Evolutionary conservation across 2,329 filamentous ascomycete species (phyloP), one percentile per base, ranked within the genome.

Genomic region (Phialophora tarda): DNA sequence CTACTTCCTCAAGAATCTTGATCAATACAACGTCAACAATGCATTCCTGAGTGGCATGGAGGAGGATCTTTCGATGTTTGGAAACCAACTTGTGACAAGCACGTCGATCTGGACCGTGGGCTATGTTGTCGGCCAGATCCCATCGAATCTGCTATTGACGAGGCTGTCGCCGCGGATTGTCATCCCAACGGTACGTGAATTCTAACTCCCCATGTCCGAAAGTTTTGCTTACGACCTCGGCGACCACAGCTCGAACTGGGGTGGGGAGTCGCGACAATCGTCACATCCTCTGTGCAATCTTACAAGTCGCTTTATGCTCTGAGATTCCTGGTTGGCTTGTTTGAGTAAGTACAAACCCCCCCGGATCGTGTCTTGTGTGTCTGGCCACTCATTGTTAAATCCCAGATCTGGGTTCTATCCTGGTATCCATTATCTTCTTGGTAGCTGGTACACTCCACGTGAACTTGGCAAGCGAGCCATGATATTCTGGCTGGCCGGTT

Each of bases 181-280:
- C 24, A 66, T 66, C 24, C 64, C 64, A 26, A 48, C 64, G n/a
- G 62, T 64, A 64, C 21, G 56, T 28, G 34, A 32, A 34, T 32
- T 12, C 47, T 60, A 17, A 17, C n/a, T 32, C 21, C 38, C 50
- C 8, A 21, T 61, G 34, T 41, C 17, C 26, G 5, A 63, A 81
- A 80, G 11, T 72, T 68, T 38, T 74, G 7, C 76, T 83, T 0
- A 82, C 86, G 74, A 79, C 81, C 63, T 85, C 79, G 74, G 70
- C 83, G 0, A 79, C 85, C 5, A 84, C 85, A 0, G 77, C 79
- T 86, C 69, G 83, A 87, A 64, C 67, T 86, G 1, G 73, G 77
- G 0, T 87, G 85, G 85, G 84, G 84, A 0, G 73, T 86, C 30
- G 85, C 86, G 65, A 87, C 85, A 0, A 77, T 88, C 3, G 74